Conservation (phyloP, 306 rosid genomes). For the Datisca glomerata region DNA sequence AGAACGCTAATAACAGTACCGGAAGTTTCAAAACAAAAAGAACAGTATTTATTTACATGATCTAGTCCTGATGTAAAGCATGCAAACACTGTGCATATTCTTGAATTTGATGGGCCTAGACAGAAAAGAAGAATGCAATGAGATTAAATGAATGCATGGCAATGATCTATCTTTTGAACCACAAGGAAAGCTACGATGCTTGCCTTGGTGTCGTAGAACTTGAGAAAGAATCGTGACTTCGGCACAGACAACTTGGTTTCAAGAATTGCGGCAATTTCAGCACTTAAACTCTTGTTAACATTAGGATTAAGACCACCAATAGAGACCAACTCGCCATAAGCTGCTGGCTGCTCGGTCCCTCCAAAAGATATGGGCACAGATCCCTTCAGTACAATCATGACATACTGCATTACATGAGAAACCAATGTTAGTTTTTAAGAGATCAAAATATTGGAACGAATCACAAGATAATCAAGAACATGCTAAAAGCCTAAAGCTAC, state of each 20-base stretch:
- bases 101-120: constrained; percentile 68
- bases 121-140: constrained; percentile 61
- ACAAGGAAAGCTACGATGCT: constrained; percentile 23
- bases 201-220: constrained; percentile 82
- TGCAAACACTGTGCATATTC: constrained; percentile 80
- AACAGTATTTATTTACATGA: constrained; percentile 51
- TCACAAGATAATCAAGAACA: too few species aligned
- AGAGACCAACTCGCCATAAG: constrained; percentile 89
- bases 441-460: too few species aligned
- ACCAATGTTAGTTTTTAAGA: too few species aligned
- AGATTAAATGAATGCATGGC: constrained; percentile 29
- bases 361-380: constrained; percentile 86
- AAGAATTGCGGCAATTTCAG: constrained; percentile 60
- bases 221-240: constrained; percentile 66
- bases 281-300: constrained; percentile 80
- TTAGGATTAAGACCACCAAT: constrained; percentile 83
- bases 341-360: constrained; percentile 85
- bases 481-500: too few species aligned
- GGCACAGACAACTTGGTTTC: constrained; percentile 86
- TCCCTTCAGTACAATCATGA: constrained; percentile 92
- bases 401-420: constrained; percentile 50
- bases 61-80: constrained; percentile 94
- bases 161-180: constrained; percentile 16
- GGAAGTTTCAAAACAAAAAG: too few species aligned
- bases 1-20: too few species aligned